Percentiles rank a stretch among this genome's conserved stretches.
These are phyloP conservation scores for Syncephalastrum monosporum DNA, from an alignment of 371 early-diverging fungal species.

Conservation along the genomic window DNA sequence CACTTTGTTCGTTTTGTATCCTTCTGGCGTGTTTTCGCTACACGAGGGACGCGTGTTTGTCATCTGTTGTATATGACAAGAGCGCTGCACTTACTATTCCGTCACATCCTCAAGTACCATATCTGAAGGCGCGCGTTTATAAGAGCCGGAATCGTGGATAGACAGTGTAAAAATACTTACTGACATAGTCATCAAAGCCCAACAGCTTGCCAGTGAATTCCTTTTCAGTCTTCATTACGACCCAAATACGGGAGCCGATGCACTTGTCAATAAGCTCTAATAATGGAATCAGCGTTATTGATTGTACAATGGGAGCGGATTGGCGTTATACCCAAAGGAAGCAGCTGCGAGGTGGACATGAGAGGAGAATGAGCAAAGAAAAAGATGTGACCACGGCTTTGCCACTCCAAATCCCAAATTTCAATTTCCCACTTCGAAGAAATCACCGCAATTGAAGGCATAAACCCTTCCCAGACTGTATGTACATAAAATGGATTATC, in stretches of 20 bases:
- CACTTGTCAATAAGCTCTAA: constrained; percentile 97
- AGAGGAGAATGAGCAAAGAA: no score
- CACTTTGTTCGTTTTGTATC: constrained; percentile 71
- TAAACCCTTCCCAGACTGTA: no score
- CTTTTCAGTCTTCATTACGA: constrained; percentile 93
- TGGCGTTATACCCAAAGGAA: constrained; percentile 37
- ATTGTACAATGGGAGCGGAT: background rate
- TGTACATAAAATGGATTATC: no score
- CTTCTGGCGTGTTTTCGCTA: constrained; percentile 78
- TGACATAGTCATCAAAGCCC: constrained; percentile 98
- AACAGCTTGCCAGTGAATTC: constrained; percentile 94
- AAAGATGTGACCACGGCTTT: no score
- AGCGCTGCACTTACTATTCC: constrained; percentile 46
- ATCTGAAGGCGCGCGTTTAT: constrained; percentile 47
- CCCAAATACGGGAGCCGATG: constrained; percentile 96
- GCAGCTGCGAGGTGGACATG: constrained; percentile 45
- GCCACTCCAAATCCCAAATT: no score
- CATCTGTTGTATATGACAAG: no score
- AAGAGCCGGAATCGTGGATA: background rate
- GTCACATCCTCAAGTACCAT: constrained; percentile 97
- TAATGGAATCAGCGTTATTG: background rate
- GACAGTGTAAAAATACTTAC: constrained; percentile 46
- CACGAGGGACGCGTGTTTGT: constrained; percentile 2
- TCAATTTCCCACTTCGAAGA: no score
- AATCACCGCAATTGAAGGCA: no score